Base-by-base conservation (phyloP, 169 alveolate genomes). In the Perkinsus olseni region DNA sequence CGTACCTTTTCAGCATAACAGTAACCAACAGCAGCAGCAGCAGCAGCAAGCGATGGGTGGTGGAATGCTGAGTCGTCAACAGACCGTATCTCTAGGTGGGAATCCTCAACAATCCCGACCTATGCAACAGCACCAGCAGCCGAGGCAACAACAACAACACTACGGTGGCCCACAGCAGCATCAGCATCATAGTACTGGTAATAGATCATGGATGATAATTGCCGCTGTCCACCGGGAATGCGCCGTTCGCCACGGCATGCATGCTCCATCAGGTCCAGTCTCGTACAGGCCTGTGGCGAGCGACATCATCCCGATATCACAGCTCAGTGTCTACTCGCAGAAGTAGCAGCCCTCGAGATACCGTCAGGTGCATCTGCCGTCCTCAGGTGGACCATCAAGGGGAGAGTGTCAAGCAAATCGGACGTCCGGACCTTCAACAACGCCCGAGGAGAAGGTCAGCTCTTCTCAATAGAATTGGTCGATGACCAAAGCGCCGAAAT, bases 401-500 rank as follows among this genome's bases (percentile, higher is more conserved):
- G 95, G 0, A 38, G 95, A 28, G 94, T 94, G 11, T 91, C 93
- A 28, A 94, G 95, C 91, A 94, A 94, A 48, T 92, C 94, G 38
- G 95, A 94, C 62, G 45, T 94, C 50, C 92, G 95, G 10, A 94
- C 62, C 48, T 94, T 94, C 91, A 90, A 92, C 20, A 92, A 94
- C n/a, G 91, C 94, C 38, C 92, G 93, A 62, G 91, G 94, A 38
- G 95, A 94, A 39, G 95, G 95, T 0, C 92, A 94, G 62, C 93
- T 94, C n/a, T 94, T 94, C 91, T 94, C 95, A 13, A 92, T 94
- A 36, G 95, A 94, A 40, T 48, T 94, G 39, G 92, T 94, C 74
- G 95, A 94, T 92, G 95, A 91, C 0, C 94, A 94, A 31, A 94
- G 94, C 31, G 93, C 93, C 74, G 94, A 94, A 39, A 94, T 94